phyloP scores from a whole-genome alignment of 2,329 filamentous ascomycete genomes.

The Volutella citrinella region DNA sequence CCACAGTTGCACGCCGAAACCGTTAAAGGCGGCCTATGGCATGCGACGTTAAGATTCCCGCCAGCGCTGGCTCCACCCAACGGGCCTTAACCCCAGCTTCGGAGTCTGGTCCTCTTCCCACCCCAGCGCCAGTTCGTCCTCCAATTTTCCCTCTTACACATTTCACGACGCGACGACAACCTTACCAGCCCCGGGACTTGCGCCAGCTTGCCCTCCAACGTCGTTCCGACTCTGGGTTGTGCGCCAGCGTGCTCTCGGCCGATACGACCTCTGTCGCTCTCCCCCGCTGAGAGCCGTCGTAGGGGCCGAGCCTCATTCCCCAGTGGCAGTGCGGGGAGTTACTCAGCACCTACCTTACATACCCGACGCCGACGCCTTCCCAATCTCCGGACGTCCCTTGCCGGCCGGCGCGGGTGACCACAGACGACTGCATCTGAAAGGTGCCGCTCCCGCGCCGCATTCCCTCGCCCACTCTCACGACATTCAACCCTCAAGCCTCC shows the following conservation, averaged over 20 bases:
- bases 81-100: conserved; percentile 26
- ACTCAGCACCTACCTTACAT: conserved; percentile 15
- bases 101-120: conserved; percentile 19
- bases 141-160: conserved; percentile 19
- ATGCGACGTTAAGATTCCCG: conserved; percentile 19
- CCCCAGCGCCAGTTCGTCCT: conserved; percentile 15
- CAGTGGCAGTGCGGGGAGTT: conserved; percentile 26
- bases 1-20: conserved; percentile 24
- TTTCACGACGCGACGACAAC: conserved; percentile 2
- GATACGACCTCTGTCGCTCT: no score
- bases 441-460: conserved; percentile 6
- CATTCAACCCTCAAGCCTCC: no score
- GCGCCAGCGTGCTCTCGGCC: no score
- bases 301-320: conserved; percentile 19
- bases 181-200: conserved; percentile 4
- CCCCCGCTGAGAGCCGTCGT: conserved; percentile 15
- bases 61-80: conserved; percentile 18
- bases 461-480: no score
- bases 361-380: conserved; percentile 20
- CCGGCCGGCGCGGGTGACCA: conserved; percentile 13
- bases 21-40: conserved; percentile 23
- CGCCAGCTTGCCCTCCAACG: no score
- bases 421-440: background rate
- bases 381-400: conserved; percentile 17
- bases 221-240: conserved; percentile 13